These are phyloP conservation scores for Ceratocystis albifundus DNA, from an alignment of 2,329 filamentous ascomycete species.

Conservation along the genomic window DNA sequence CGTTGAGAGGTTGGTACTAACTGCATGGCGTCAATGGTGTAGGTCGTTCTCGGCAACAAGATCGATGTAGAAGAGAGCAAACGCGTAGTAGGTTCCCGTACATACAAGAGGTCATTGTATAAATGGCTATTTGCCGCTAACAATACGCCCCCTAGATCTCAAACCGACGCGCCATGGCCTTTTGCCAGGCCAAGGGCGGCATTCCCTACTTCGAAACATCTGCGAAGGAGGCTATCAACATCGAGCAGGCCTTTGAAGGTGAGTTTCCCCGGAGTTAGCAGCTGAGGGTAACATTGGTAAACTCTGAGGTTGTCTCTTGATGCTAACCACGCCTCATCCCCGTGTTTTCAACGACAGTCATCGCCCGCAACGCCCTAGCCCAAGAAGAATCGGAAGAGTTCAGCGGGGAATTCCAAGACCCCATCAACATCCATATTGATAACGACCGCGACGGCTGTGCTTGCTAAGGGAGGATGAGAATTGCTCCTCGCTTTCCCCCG, in stretches of 20 bases:
- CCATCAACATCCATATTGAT: conserved; percentile 96
- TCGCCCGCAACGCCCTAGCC: conserved; percentile 85
- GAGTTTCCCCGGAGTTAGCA: conserved; percentile 24
- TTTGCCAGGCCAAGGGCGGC: conserved; percentile 92
- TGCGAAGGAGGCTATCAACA: conserved; percentile 96
- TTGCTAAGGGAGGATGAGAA: conserved; percentile 47
- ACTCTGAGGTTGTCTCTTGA: no score
- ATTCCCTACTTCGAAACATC: conserved; percentile 99
- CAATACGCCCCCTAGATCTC: conserved; percentile 54
- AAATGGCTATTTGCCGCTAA: background rate
- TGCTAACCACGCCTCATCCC: background rate
- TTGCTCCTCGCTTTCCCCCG: no score
- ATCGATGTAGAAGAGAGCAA: conserved; percentile 98
- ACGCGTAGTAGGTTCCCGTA: conserved; percentile 53
- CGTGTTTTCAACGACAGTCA: conserved; percentile 47
- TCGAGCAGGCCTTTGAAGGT: conserved; percentile 70
- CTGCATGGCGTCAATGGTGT: conserved; percentile 12
- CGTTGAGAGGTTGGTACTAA: conserved; percentile 24
- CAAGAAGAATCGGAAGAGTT: conserved; percentile 98
- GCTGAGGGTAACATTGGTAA: no score
- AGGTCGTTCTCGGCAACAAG: conserved; percentile 97
- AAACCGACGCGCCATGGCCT: conserved; percentile 89
- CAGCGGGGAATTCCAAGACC: conserved; percentile 92
- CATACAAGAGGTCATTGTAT: background rate
- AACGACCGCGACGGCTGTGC: conserved; percentile 86